Evolutionary conservation across 331 rosid species (phyloP).

Genomic region (Phaseolus coccineus): DNA sequence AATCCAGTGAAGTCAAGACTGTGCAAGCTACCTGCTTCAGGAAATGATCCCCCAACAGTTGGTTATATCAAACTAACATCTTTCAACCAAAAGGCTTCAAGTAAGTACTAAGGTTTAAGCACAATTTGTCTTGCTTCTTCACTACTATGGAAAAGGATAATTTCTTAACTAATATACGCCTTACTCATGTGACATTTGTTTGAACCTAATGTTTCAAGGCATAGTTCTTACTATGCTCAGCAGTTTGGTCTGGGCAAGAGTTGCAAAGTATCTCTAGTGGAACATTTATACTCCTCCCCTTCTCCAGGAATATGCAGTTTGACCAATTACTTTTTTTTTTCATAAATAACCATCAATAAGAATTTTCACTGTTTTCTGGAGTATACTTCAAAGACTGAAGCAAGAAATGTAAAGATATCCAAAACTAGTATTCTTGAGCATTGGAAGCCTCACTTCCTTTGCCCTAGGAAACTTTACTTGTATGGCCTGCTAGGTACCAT

Average conservation of each 20-base stretch:
- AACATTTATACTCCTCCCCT: background rate
- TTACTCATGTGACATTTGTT: slow-evolving; percentile 12
- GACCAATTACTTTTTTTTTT: background rate
- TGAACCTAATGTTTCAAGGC: slow-evolving; percentile 3
- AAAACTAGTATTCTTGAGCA: background rate
- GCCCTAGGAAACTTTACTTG: background rate
- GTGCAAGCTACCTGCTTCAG: slow-evolving; percentile 75
- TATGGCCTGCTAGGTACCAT: background rate
- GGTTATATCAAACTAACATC: slow-evolving; percentile 92
- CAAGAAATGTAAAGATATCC: background rate
- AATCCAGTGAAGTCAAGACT: slow-evolving; percentile 94
- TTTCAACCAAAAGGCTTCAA: slow-evolving; percentile 88
- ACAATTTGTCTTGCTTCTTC: slow-evolving; percentile 34
- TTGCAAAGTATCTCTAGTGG: background rate
- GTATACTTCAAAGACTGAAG: background rate
- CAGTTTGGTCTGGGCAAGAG: background rate
- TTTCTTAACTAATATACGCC: background rate
- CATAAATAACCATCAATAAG: background rate
- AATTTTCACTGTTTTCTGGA: background rate
- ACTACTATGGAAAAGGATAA: slow-evolving; percentile 19
- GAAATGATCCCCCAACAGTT: slow-evolving; percentile 68
- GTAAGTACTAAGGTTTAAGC: slow-evolving; percentile 54
- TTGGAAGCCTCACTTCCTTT: background rate
- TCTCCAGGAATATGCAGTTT: background rate
- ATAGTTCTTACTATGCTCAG: background rate